Base-by-base conservation (phyloP, 2,329 filamentous ascomycete species). In the Phialemoniopsis sp. region DNA sequence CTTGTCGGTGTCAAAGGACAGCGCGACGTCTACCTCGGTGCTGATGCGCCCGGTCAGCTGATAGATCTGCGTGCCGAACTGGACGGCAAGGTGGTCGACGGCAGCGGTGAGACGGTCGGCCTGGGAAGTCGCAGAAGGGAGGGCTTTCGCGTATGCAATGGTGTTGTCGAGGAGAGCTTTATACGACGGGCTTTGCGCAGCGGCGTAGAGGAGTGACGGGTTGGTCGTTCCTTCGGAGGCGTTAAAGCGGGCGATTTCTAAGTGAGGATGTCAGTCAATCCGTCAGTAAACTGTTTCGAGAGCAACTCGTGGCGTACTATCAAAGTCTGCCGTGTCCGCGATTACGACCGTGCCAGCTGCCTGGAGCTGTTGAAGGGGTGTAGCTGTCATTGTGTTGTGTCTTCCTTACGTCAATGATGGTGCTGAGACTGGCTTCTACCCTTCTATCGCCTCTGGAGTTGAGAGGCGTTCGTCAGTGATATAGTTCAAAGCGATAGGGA, bases 141-240 rank as follows among this genome's bases (percentile, higher is more conserved):
- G 32, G 18, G 26, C 55, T 75, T 87, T 87, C 62, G 82, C 84
- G 64, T 85, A 84, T 50, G 68, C 71, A 50, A 87, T 73, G 46
- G 83, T 82, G 42, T 68, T 66, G 55, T 87, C 81, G 52, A 87
- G 83, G 52, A 87, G 70, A 59, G 75, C 75, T 53, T 80, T 80
- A 62, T 87, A 87, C 59, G 86, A 81, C 48, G 77, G 64, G 72
- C 87, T 87, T 72, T 88, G 87, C 53, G 84, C 82, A 43, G 84
- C 84, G 54, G 82, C 82, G 61, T 87, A 79, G 63, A 88, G 87
- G 58, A 88, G 68, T 42, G 83, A 87, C 39, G 84, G 84, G 73
- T 88, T 88, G 67, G 84, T 88, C 58, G 84, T 88, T 53, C 84
- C 84, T 80, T 88, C 84, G 72, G 87, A 82, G 46, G 84, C 83